phyloP scores from a whole-genome alignment of 106 monocot species.

The Apostasia shenzhenica region DNA sequence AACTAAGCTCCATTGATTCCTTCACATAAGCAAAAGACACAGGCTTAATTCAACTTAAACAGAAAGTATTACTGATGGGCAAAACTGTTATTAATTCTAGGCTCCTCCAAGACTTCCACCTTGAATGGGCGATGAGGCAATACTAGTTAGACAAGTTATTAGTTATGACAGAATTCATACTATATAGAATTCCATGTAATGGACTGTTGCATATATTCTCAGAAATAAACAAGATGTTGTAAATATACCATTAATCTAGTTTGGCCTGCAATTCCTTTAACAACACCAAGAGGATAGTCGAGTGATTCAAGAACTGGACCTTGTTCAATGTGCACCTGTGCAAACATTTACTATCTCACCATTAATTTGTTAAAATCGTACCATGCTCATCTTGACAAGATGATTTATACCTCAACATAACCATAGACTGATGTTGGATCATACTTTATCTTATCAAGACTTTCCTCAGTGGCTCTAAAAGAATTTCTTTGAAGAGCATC shows the following conservation, averaged over 20 bases:
- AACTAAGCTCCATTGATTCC: too few relatives aligned
- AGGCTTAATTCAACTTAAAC: too few relatives aligned
- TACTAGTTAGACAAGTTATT: too few relatives aligned
- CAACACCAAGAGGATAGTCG: slow-evolving; percentile 73
- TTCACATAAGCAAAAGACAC: too few relatives aligned
- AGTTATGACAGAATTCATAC: too few relatives aligned
- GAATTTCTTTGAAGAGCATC: slow-evolving; percentile 64
- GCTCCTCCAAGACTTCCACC: too few relatives aligned
- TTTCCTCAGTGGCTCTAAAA: slow-evolving; percentile 53
- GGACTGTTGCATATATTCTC: too few relatives aligned
- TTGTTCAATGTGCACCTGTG: slow-evolving; percentile 94
- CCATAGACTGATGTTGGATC: slow-evolving; percentile 58
- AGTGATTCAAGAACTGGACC: slow-evolving; percentile 90
- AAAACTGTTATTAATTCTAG: too few relatives aligned
- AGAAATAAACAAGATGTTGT: too few relatives aligned
- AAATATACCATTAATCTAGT: slow-evolving; percentile 67
- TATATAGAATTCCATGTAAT: too few relatives aligned
- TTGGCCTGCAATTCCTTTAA: slow-evolving; percentile 97
- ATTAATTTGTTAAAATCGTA: background rate
- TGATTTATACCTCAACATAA: slow-evolving; percentile 69
- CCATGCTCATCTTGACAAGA: background rate
- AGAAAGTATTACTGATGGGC: too few relatives aligned
- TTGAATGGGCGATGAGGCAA: too few relatives aligned
- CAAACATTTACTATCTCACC: background rate
- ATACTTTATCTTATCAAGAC: slow-evolving; percentile 55